phyloP scores from a whole-genome alignment of 2,329 filamentous ascomycete genomes.

The Nigrograna mackinnonii region DNA sequence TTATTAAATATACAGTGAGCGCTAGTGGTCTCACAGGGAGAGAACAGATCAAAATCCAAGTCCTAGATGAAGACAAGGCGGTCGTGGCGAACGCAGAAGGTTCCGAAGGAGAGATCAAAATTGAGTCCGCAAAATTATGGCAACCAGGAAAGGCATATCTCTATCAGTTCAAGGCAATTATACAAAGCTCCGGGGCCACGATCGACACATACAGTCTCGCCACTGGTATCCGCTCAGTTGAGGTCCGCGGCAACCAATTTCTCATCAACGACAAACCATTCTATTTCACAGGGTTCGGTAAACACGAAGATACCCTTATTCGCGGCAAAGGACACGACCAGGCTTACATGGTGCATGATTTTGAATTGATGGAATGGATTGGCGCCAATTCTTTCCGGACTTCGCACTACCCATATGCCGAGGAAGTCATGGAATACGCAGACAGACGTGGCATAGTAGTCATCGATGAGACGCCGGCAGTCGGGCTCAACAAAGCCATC shows the following conservation, averaged over 20 bases:
- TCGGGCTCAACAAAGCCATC: slow-evolving; percentile 6
- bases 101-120: slow-evolving; percentile 1
- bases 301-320: slow-evolving; percentile 12
- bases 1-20: slow-evolving; percentile 3
- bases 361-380: slow-evolving; percentile 11
- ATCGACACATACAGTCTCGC: slow-evolving; percentile 6
- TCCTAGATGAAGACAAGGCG: not conserved
- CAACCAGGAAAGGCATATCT: slow-evolving; percentile 11
- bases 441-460: slow-evolving; percentile 14
- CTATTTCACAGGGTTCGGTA: slow-evolving; percentile 14
- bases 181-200: not conserved
- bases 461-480: slow-evolving; percentile 12
- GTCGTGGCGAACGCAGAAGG: not conserved
- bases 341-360: slow-evolving; percentile 16
- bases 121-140: slow-evolving; percentile 6
- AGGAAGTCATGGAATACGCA: slow-evolving; percentile 14
- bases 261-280: slow-evolving; percentile 13
- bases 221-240: slow-evolving; percentile 10
- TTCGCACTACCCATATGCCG: slow-evolving; percentile 13
- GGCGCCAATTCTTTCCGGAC: slow-evolving; percentile 15
- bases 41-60: not conserved
- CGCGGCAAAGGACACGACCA: slow-evolving; percentile 12
- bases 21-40: not conserved
- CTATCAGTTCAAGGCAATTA: slow-evolving; percentile 3
- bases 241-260: slow-evolving; percentile 7